Evolutionary conservation across 2,329 filamentous ascomycete genomes (phyloP), one percentile per base, ranked within the genome.

Genomic region (Neocatenulostroma microsporum): DNA sequence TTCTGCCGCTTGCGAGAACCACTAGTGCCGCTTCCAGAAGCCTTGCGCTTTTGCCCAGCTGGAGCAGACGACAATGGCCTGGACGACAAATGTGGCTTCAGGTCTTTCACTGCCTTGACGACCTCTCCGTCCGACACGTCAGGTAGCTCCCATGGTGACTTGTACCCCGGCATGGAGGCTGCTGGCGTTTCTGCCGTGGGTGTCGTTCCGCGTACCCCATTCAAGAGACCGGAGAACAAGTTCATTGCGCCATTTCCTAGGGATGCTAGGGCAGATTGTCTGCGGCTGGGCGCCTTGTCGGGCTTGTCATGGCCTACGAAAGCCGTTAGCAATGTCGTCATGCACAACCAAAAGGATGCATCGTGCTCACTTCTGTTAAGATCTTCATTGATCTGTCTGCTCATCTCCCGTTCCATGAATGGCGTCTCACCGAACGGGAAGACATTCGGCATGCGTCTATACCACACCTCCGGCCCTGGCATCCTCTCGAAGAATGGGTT

Each of bases 371-470:
- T 40, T 26, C 48, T 45, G 12, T 39, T 33, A 8, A 58, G 37
- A 42, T 58, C 55, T 15, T 40, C 39, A 18, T 47, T 45, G 25
- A 58, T 56, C 41, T 54, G 45, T 27, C 42, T 38, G 27, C 54
- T 54, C 26, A 49, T 37, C 15, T 44, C 34, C 29, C 42, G 30
- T 41, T 52, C 47, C 47, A 53, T 52, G 23, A 44, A 46, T 21
- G 49, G 48, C 26, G 54, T 58, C 39, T 58, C 55, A 19, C 53
- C 54, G 19, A 56, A 57, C 5, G 50, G 46, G 34, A 58, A 57
- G 32, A 38, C 45, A 3, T 46, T 41, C 19, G 53, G 48, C 46
- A 55, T 54, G 18, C 47, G 44, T 13, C 51, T 43, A 32, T 56
- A 48, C 54, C 55, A 58, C 24, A 52, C 35, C 25, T 56, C 54